Base-by-base conservation (phyloP, 1,284 basidiomycete species). In the Boletus nobilissimus region DNA sequence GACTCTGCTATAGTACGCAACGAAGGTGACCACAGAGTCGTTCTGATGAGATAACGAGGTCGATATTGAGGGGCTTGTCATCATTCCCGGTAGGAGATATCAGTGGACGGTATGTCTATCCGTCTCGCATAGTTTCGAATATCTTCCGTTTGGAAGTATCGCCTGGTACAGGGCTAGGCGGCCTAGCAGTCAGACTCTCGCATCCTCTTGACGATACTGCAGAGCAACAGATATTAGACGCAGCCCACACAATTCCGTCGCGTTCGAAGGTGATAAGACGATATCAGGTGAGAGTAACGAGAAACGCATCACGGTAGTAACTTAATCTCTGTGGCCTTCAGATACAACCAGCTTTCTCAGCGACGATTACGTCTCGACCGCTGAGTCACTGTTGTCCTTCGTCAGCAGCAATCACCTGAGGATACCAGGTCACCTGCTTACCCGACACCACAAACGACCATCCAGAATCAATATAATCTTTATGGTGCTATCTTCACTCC, bases 31-130 rank as follows among this genome's bases (percentile, higher is more conserved):
- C 57, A 70, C 22, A 72, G 79, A 76, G 34, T 26, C 70, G 60
- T 38, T 80, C 76, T 32, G 79, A 80, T 6, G 63, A 73, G 19
- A 18, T 80, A 24, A 26, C 39, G n/a, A 76, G 76, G 38, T n/a
- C n/a, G 8, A 34, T 65, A n/a, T 40, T 36, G 26, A 74, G 77
- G 65, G 22, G n/a, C 19, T 54, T 79, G 5, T 54, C 80, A 7
- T 80, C 79, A 24, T 51, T 80, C 10, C 51, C 76, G 3, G 10
- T 7, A 24, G 48, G 57, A 24, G 77, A 76, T 19, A 32, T 75
- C 70, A 48, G 54, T 68, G 16, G 24, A 51, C 3, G 26, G 79
- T 80, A 34, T 48, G 63, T 51, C 26, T 51, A 51, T n/a, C 36
- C n/a, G 14, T 38, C 40, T 32, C 19, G 39, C 29, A 26, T 10